These are phyloP conservation scores for Paecilomyces formosus DNA, from an alignment of 2,329 filamentous ascomycete species.

Conservation along the genomic window DNA sequence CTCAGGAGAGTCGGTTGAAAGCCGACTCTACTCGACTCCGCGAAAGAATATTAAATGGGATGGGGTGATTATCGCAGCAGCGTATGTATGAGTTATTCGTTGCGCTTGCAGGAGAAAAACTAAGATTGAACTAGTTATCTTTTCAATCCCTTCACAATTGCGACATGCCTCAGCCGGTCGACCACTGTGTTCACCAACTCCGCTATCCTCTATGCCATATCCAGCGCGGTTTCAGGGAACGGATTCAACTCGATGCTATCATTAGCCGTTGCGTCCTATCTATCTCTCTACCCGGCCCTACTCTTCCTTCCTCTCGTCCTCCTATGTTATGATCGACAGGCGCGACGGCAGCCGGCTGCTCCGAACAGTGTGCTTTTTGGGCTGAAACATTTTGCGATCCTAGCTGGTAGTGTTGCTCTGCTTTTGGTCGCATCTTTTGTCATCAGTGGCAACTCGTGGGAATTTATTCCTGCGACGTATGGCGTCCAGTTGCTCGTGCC, in stretches of 20 bases:
- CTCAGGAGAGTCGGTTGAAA: conserved; percentile 69
- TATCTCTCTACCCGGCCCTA: conserved; percentile 85
- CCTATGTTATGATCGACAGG: conserved; percentile 66
- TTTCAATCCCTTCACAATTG: conserved; percentile 89
- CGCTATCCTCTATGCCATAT: conserved; percentile 75
- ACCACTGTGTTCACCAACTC: conserved; percentile 84
- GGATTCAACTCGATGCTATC: conserved; percentile 73
- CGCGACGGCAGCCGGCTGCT: conserved; percentile 21
- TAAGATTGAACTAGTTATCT: conserved; percentile 57
- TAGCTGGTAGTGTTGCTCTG: conserved; percentile 48
- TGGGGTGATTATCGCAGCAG: conserved; percentile 67
- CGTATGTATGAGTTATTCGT: conserved; percentile 45
- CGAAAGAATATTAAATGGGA: conserved; percentile 68
- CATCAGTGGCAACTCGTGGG: conserved; percentile 71
- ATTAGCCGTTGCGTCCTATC: conserved; percentile 77
- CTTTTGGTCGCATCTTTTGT: conserved; percentile 66
- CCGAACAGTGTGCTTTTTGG: conserved; percentile 44
- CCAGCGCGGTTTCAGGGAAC: conserved; percentile 69
- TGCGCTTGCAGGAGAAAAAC: background rate
- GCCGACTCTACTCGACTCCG: conserved; percentile 69
- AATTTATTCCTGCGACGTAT: conserved; percentile 83
- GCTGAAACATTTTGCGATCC: conserved; percentile 44
- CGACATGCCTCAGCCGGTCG: conserved; percentile 81
- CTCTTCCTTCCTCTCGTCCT: conserved; percentile 76
- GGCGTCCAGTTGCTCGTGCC: conserved; percentile 85